Evolutionary conservation across 1,284 basidiomycete species (phyloP).

Genomic region (Irpex rosettiformis): DNA sequence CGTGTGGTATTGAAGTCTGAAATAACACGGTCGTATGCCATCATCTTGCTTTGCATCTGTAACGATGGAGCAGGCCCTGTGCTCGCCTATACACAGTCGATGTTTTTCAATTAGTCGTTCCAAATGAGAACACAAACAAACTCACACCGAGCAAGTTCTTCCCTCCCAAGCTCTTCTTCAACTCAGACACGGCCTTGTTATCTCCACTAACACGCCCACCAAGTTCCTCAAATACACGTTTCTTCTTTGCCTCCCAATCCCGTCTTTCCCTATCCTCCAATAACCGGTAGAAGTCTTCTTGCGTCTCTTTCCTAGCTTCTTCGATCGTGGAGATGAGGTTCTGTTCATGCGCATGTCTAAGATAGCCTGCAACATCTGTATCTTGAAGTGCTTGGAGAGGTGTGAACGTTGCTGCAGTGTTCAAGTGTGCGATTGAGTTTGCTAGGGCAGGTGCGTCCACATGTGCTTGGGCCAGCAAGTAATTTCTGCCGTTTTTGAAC

Average conservation of each 20-base stretch:
- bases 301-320: conserved; percentile 82
- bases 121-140: conserved; percentile 13
- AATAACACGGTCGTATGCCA: conserved; percentile 87
- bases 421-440: conserved; percentile 78
- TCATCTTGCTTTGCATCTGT: conserved; percentile 91
- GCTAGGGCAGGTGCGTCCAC: conserved; percentile 82
- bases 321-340: conserved; percentile 93
- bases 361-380: conserved; percentile 85
- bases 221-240: conserved; percentile 87
- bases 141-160: conserved; percentile 53
- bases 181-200: conserved; percentile 49
- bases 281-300: conserved; percentile 81
- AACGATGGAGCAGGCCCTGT: conserved; percentile 55
- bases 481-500: conserved; percentile 57
- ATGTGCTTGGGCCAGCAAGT: conserved; percentile 85
- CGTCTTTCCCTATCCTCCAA: conserved; percentile 73
- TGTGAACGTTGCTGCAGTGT: conserved; percentile 83
- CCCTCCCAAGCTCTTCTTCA: conserved; percentile 58
- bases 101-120: not conserved
- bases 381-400: conserved; percentile 87
- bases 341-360: conserved; percentile 91
- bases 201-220: conserved; percentile 60
- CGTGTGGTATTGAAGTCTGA: conserved; percentile 72
- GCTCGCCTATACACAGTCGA: conserved; percentile 36
- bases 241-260: conserved; percentile 91